Evolutionary conservation across 2,329 filamentous ascomycete species (phyloP).

Genomic region (Fusarium annulatum): DNA sequence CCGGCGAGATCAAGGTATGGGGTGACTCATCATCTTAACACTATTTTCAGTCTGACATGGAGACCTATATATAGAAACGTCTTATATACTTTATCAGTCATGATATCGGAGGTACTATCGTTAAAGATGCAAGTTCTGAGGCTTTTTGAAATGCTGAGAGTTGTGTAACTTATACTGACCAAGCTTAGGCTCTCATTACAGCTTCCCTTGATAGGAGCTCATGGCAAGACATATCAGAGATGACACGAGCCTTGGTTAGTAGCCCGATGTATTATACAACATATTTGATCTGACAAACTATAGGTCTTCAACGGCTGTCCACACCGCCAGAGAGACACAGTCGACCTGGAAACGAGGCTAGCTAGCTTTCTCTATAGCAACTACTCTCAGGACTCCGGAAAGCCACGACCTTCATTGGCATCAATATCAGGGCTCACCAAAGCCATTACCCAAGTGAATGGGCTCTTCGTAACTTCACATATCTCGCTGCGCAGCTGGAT

Average conservation of each 20-base stretch:
- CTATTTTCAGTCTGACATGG: accelerated
- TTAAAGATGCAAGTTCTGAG: background rate
- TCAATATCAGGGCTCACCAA: background rate
- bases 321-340: background rate
- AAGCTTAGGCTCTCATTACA: background rate
- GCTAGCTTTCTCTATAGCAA: background rate
- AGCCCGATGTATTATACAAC: no score
- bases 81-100: background rate
- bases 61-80: accelerated
- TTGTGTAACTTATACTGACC: background rate
- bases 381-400: accelerated
- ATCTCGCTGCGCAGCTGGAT: accelerated
- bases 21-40: accelerated
- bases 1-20: background rate
- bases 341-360: background rate
- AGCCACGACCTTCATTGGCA: accelerated
- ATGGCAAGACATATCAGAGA: slow-evolving; percentile 2
- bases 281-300: no score
- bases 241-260: background rate
- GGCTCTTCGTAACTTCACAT: background rate
- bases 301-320: background rate
- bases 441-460: background rate
- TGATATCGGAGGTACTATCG: background rate
- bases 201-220: background rate
- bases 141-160: accelerated